Conservation (phyloP, 306 rosid species). For the Citrullus amarus region DNA sequence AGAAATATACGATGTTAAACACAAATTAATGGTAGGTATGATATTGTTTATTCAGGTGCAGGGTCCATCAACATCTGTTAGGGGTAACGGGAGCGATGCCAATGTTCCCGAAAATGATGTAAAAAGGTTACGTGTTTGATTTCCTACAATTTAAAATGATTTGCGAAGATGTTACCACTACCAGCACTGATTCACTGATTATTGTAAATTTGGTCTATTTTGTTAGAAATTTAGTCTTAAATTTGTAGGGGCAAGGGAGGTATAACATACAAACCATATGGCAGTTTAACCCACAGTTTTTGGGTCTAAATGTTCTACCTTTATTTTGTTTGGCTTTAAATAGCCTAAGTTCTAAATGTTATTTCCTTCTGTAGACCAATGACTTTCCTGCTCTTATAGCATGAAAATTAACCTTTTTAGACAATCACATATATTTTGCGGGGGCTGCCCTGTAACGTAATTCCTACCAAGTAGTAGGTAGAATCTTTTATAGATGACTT, state of each 20-base stretch:
- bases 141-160: background rate
- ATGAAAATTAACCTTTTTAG: background rate
- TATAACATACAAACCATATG: background rate
- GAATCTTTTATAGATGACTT: too few species aligned
- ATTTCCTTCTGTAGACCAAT: background rate
- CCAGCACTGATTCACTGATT: background rate
- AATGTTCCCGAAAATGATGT: slow-evolving; percentile 64
- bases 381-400: background rate
- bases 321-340: background rate
- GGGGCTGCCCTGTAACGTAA: too few species aligned
- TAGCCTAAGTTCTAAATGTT: background rate
- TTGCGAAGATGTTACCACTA: background rate
- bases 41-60: slow-evolving; percentile 45
- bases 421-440: background rate
- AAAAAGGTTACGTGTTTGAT: slow-evolving; percentile 44
- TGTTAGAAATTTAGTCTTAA: background rate
- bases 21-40: background rate
- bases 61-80: slow-evolving; percentile 32
- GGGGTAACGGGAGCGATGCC: slow-evolving; percentile 45
- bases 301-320: background rate
- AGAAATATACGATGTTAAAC: background rate
- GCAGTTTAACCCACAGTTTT: background rate
- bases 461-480: too few species aligned
- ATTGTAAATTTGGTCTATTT: background rate
- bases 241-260: background rate